phyloP scores from a whole-genome alignment of 108 stramenopile genomes.

The Cyclostephanos tholiformis region DNA sequence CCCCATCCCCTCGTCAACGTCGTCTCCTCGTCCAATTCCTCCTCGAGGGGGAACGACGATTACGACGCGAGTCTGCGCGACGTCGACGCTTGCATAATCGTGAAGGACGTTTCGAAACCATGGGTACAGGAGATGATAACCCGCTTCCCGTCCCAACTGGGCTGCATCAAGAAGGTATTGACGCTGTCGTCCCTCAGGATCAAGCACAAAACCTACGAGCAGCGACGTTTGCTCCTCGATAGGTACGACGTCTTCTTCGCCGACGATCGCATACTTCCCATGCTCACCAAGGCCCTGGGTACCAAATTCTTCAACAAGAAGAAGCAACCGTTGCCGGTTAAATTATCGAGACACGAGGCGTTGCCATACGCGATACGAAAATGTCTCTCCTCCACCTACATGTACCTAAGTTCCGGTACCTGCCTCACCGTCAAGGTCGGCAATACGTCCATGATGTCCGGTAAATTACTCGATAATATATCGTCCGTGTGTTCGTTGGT shows the following conservation, averaged over 20 bases:
- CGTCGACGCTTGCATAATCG: constrained; percentile 87
- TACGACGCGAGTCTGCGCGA: constrained; percentile 53
- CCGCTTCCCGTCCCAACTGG: constrained; percentile 72
- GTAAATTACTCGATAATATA: constrained; percentile 77
- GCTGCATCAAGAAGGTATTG: constrained; percentile 87
- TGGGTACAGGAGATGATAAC: constrained; percentile 82
- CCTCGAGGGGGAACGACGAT: constrained; percentile 4
- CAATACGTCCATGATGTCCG: constrained; percentile 73
- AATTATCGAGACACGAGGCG: constrained; percentile 68
- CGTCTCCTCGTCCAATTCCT: background rate
- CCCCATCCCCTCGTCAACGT: constrained; percentile 71
- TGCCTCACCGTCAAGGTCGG: constrained; percentile 85
- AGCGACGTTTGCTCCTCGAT: constrained; percentile 74
- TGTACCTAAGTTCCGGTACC: constrained; percentile 78
- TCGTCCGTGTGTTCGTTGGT: constrained; percentile 56
- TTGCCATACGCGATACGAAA: constrained; percentile 68
- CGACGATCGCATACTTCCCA: constrained; percentile 95
- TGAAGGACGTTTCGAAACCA: constrained; percentile 89
- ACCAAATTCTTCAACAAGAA: constrained; percentile 88
- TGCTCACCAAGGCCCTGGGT: constrained; percentile 89
- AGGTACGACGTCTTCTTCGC: constrained; percentile 90
- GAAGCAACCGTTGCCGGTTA: constrained; percentile 88
- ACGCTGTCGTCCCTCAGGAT: constrained; percentile 76
- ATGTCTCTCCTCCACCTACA: constrained; percentile 71
- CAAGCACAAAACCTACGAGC: constrained; percentile 77